Percentiles rank a stretch among this genome's conserved stretches.
Evolutionary conservation across 306 rosid species (phyloP).

Genomic region (Vigna nakashimae): DNA sequence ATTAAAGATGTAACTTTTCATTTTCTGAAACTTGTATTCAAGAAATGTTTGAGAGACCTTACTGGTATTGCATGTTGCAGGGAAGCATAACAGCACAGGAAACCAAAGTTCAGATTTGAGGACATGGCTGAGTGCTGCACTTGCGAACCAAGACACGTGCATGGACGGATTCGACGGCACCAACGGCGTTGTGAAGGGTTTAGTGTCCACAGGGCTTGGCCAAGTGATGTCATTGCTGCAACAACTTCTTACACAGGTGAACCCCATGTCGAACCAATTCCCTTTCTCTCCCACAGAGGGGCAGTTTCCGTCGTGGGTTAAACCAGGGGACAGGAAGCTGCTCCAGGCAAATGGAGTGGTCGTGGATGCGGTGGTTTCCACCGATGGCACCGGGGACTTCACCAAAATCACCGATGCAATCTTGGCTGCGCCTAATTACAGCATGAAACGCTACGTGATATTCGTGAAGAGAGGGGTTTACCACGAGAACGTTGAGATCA

Average conservation of each 20-base stretch:
- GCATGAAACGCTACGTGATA: slow-evolving; percentile 72
- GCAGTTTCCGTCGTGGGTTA: slow-evolving; percentile 69
- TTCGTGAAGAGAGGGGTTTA: slow-evolving; percentile 76
- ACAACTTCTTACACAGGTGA: slow-evolving; percentile 67
- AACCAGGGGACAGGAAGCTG: slow-evolving; percentile 60
- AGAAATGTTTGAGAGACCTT: background rate
- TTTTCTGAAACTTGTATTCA: background rate
- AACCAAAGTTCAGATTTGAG: slow-evolving; percentile 73
- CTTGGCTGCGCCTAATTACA: slow-evolving; percentile 66
- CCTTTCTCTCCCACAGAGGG: background rate
- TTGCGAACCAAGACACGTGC: slow-evolving; percentile 84
- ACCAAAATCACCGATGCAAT: slow-evolving; percentile 76
- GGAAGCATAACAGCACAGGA: slow-evolving; percentile 77
- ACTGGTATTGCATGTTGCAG: slow-evolving; percentile 38
- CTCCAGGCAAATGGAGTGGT: slow-evolving; percentile 50
- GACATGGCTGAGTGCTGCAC: slow-evolving; percentile 90
- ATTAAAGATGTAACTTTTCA: background rate
- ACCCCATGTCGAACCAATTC: slow-evolving; percentile 40
- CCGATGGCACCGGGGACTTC: slow-evolving; percentile 77
- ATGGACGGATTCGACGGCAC: slow-evolving; percentile 88
- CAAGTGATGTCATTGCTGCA: slow-evolving; percentile 63
- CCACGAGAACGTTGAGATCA: slow-evolving; percentile 82
- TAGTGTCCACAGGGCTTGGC: slow-evolving; percentile 58
- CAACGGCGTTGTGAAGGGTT: slow-evolving; percentile 57
- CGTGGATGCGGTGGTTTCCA: slow-evolving; percentile 62